A percentile compares a stretch with the other conserved stretches of the same genome.
Evolutionary conservation across 75 land plant species (phyloP).

Genomic region (Picea glauca): DNA sequence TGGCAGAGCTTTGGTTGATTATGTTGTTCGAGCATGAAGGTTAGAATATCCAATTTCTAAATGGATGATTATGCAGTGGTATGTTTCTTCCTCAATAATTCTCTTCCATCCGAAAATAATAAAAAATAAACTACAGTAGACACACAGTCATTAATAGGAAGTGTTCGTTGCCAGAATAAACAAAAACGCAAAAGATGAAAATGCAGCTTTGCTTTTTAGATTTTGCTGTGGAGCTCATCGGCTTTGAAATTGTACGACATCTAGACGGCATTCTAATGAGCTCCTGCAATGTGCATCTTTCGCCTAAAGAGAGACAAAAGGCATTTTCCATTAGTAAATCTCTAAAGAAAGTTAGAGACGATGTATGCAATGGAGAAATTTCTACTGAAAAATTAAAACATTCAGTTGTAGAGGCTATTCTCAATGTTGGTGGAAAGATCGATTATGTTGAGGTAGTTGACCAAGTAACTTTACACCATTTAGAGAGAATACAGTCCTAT

Average conservation of each 20-base stretch:
- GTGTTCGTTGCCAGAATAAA: no score
- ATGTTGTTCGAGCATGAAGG: no score
- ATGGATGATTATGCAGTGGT: no score
- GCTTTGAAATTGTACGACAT: constrained; percentile 77
- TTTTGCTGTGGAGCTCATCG: constrained; percentile 67
- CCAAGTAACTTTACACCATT: constrained; percentile 55
- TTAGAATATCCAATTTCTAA: no score
- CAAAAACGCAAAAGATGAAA: neutral
- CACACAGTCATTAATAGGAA: no score
- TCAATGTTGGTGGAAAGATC: constrained; percentile 66
- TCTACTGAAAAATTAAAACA: constrained; percentile 42
- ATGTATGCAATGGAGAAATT: constrained; percentile 50
- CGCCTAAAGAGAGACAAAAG: constrained; percentile 72
- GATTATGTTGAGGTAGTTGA: constrained; percentile 97
- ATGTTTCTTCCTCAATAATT: no score
- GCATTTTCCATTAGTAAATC: constrained; percentile 78
- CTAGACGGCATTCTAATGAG: constrained; percentile 97
- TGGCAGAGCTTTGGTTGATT: no score
- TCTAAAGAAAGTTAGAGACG: constrained; percentile 54
- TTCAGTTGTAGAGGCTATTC: constrained; percentile 32
- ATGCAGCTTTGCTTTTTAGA: constrained; percentile 63
- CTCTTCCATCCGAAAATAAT: no score
- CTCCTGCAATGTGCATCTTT: constrained; percentile 81
- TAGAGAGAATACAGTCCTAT: constrained; percentile 47
- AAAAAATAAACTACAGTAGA: no score